Evolutionary conservation across 2,329 filamentous ascomycete genomes (phyloP).

Genomic region (Xylariomycetidae sp.): DNA sequence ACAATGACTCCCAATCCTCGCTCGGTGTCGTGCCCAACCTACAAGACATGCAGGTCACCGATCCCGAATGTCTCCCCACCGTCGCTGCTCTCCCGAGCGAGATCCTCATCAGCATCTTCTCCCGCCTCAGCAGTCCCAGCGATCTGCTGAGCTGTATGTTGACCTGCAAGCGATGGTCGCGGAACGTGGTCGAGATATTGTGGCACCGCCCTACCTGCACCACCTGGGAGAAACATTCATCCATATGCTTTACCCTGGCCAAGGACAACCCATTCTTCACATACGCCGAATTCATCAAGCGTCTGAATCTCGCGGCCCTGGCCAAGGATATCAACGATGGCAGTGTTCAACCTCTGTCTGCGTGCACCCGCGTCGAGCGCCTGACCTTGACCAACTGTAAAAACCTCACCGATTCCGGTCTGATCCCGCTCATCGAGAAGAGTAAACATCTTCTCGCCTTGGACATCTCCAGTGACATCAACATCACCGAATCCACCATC

Average conservation of each 20-base stretch:
- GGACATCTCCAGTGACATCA: constrained; percentile 77
- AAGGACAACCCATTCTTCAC: constrained; percentile 74
- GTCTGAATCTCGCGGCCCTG: constrained; percentile 82
- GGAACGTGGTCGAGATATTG: constrained; percentile 85
- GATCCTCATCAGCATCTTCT: constrained; percentile 88
- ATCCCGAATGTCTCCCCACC: constrained; percentile 66
- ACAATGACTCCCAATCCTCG: constrained; percentile 92
- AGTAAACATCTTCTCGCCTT: constrained; percentile 81
- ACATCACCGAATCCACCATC: constrained; percentile 38
- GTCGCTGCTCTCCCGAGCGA: constrained; percentile 86
- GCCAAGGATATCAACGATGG: constrained; percentile 78
- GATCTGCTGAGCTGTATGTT: constrained; percentile 88
- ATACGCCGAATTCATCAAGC: constrained; percentile 86
- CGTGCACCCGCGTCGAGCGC: constrained; percentile 88
- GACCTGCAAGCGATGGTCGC: constrained; percentile 90
- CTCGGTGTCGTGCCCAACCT: constrained; percentile 70
- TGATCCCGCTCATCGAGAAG: constrained; percentile 73
- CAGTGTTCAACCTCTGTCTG: constrained; percentile 73
- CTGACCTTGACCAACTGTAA: constrained; percentile 88
- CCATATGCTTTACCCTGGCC: constrained; percentile 74
- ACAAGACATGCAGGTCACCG: constrained; percentile 66
- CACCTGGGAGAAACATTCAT: constrained; percentile 75
- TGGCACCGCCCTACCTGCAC: constrained; percentile 94
- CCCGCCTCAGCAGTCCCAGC: constrained; percentile 68
- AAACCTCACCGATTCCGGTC: constrained; percentile 75